Conservation (phyloP, 1,284 basidiomycete genomes). For the Marasmius fiardii region DNA sequence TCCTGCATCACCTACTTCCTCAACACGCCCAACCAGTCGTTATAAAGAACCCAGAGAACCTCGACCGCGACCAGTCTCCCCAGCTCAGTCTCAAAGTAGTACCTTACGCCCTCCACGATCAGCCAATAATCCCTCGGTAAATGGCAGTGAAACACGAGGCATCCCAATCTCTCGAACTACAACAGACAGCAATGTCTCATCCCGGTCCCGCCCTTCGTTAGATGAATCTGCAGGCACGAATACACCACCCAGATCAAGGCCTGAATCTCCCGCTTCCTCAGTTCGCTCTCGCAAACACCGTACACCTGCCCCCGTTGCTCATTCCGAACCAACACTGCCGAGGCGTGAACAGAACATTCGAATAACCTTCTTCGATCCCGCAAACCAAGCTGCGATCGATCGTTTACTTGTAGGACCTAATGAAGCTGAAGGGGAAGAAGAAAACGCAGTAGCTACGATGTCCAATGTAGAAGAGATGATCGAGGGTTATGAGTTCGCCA, state of each 20-base stretch:
- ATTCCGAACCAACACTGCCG: constrained; percentile 22
- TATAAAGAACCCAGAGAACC: constrained; percentile 9
- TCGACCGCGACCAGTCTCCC: constrained; percentile 11
- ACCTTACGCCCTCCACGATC: constrained; percentile 24
- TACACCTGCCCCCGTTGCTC: constrained; percentile 7
- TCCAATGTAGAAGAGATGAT: constrained; percentile 97
- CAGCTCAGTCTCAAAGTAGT: constrained; percentile 3
- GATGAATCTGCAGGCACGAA: constrained; percentile 10
- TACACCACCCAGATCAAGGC: constrained; percentile 21
- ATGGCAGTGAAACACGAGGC: constrained; percentile 1
- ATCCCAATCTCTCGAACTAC: constrained; percentile 7
- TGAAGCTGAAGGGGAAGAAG: constrained; percentile 64
- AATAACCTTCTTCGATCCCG: constrained; percentile 76
- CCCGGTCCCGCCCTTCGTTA: constrained; percentile 1
- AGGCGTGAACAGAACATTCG: constrained; percentile 65
- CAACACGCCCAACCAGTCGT: constrained; percentile 21
- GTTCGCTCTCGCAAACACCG: constrained; percentile 16
- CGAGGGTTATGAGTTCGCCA: constrained; percentile 96
- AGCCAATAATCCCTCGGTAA: constrained; percentile 23
- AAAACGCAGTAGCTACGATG: constrained; percentile 77
- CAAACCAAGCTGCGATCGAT: constrained; percentile 72
- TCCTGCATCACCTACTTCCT: constrained; percentile 33
- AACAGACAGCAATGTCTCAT: constrained; percentile 7
- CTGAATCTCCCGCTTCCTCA: constrained; percentile 29
- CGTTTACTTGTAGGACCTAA: constrained; percentile 61